Evolutionary conservation across 805 yeast species (phyloP).

Genomic region (Pichia eremophila): DNA sequence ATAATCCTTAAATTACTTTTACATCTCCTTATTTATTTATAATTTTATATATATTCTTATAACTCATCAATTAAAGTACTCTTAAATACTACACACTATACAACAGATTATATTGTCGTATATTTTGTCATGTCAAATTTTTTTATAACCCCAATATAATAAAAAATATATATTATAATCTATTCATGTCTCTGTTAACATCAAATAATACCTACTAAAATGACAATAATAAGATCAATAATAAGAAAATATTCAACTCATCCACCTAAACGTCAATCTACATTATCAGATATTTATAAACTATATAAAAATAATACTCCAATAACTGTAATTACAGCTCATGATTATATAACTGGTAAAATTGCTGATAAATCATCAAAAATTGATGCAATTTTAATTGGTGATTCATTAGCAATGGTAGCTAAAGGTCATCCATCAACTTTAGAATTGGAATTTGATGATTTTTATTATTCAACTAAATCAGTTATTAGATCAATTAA

Average conservation of each 20-base stretch:
- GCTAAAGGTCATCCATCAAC: conserved; percentile 75
- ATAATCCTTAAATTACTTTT: background rate
- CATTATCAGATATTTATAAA: conserved; percentile 17
- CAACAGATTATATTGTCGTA: too few relatives aligned
- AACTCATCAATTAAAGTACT: too few relatives aligned
- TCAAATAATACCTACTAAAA: too few relatives aligned
- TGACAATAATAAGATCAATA: background rate
- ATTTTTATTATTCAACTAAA: conserved; percentile 65
- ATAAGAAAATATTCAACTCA: conserved; percentile 14
- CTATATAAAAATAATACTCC: conserved; percentile 6
- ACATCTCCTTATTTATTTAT: conserved; percentile 10
- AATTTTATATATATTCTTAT: too few relatives aligned
- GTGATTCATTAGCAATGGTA: conserved; percentile 92
- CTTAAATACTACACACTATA: too few relatives aligned
- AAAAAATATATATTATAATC: too few relatives aligned
- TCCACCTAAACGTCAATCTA: conserved; percentile 12
- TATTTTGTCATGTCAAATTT: too few relatives aligned
- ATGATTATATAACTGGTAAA: conserved; percentile 71
- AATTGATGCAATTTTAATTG: conserved; percentile 67
- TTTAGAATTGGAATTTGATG: conserved; percentile 65
- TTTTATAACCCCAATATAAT: too few relatives aligned
- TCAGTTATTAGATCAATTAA: conserved; percentile 69
- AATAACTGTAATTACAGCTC: conserved; percentile 55
- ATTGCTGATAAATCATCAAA: conserved; percentile 55
- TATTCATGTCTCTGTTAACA: background rate